Base-by-base conservation (phyloP, 2,329 filamentous ascomycete species). In the Calonectria pseudoturangicola region DNA sequence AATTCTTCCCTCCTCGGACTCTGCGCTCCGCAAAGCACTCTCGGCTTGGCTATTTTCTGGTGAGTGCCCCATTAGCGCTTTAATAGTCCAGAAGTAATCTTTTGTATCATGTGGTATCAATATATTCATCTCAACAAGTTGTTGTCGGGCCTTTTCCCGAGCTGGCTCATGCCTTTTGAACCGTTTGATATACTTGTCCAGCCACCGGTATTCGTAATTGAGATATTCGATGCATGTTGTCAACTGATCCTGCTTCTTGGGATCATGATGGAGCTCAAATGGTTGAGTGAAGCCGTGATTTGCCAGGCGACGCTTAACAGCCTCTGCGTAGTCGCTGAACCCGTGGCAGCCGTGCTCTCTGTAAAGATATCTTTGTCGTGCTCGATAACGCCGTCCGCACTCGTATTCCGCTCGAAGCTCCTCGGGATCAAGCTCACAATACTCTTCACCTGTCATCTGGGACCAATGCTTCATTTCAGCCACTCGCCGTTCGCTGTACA, bases 141-240 rank as follows among this genome's bases (percentile, higher is more conserved):
- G 69, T 70, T 82, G 78, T 83, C 82, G 84, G 2, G 74, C 72
- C 73, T 76, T 73, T 58, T 84, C 79, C 54, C 81, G 77, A 1
- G 71, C 41, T 51, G 66, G 73, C 72, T 80, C 71, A 13, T 72
- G 70, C 5, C 73, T 69, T 64, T 81, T 71, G 16, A 79, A 63
- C 9, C 50, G 25, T 16, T 50, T 67, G 2, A 60, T 72, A 67
- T 79, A 77, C 39, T 50, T 45, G 27, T 79, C 76, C 43, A 77
- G 69, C 69, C 74, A 79, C 76, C 76, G 78, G 58, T 78, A 77
- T 68, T 81, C 76, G 68, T 72, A 85, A 62, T 73, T 75, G 33
- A 85, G 78, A 73, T 83, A 85, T 70, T 86, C 84, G 65, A 86
- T 83, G 84, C 84, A 86, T 9, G 81, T 84, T 48, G 83, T 80